Conservation (phyloP, 352 stramenopile genomes). For the Pythium phragmiticola region DNA sequence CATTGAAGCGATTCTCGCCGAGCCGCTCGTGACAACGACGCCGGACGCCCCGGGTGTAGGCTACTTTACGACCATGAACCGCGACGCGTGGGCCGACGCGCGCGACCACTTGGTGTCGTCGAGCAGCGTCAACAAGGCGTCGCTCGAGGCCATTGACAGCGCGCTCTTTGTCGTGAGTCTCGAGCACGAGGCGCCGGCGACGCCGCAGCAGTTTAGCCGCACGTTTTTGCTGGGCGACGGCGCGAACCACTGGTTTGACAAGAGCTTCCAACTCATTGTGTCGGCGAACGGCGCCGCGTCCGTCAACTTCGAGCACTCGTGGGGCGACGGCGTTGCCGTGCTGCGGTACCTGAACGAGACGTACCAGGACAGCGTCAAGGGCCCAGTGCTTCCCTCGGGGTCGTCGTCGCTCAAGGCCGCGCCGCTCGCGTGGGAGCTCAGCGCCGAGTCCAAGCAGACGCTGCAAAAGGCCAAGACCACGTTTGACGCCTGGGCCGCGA, state of each 20-base stretch:
- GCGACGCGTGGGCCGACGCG: conserved; percentile 77
- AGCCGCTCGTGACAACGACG: conserved; percentile 47
- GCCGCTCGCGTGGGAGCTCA: conserved; percentile 69
- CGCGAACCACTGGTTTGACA: conserved; percentile 91
- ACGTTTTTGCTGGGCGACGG: conserved; percentile 84
- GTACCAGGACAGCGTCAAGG: conserved; percentile 78
- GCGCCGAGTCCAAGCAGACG: conserved; percentile 48
- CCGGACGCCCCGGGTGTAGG: conserved; percentile 52
- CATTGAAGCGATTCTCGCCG: conserved; percentile 78
- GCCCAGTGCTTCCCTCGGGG: conserved; percentile 50
- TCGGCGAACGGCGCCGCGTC: conserved; percentile 75
- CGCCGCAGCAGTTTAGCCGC: conserved; percentile 57
- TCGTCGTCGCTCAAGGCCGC: conserved; percentile 24
- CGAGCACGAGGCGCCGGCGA: conserved; percentile 63
- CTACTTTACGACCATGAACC: conserved; percentile 80
- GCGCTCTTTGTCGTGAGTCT: conserved; percentile 84
- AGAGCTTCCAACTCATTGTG: conserved; percentile 91
- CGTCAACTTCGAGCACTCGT: conserved; percentile 91
- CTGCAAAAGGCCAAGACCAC: conserved; percentile 66
- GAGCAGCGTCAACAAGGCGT: conserved; percentile 59
- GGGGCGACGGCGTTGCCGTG: conserved; percentile 76
- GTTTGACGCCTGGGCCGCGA: conserved; percentile 65
- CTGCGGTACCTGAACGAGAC: conserved; percentile 89
- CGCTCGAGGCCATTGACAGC: conserved; percentile 80
- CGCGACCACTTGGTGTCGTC: conserved; percentile 55